Conservation (phyloP, 805 yeast genomes). For the Metschnikowia gruessii region DNA sequence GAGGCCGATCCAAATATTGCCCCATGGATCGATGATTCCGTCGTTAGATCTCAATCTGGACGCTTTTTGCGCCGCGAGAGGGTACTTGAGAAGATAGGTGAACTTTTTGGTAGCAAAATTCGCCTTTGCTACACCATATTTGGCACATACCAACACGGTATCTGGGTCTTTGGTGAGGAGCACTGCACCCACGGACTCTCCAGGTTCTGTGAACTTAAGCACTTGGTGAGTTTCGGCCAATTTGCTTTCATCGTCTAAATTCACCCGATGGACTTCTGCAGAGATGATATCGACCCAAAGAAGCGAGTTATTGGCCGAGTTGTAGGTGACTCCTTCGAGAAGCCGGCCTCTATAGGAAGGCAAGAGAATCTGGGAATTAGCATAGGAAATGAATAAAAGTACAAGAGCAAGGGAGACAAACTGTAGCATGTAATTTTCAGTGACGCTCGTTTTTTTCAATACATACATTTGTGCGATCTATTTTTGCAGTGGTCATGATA, state of each 20-base stretch:
- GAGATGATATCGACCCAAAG: slow-evolving; percentile 47
- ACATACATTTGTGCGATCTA: too few species aligned
- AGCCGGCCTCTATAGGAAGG: slow-evolving; percentile 44
- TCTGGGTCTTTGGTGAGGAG: slow-evolving; percentile 56
- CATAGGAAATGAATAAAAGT: neutral
- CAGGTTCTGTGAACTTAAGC: slow-evolving; percentile 35
- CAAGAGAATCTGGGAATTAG: slow-evolving; percentile 16
- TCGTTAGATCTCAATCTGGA: slow-evolving; percentile 60
- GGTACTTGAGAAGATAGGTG: slow-evolving; percentile 42
- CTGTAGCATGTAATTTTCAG: too few species aligned
- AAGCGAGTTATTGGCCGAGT: slow-evolving; percentile 50
- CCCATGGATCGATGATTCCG: slow-evolving; percentile 74
- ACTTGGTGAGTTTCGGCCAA: slow-evolving; percentile 32
- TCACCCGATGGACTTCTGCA: slow-evolving; percentile 41
- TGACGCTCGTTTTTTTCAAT: too few species aligned
- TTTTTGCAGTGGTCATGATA: too few species aligned
- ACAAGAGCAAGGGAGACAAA: neutral
- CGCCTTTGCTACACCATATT: slow-evolving; percentile 60
- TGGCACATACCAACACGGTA: slow-evolving; percentile 57
- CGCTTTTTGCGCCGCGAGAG: slow-evolving; percentile 25
- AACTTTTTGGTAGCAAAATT: slow-evolving; percentile 38
- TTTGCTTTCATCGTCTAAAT: slow-evolving; percentile 18
- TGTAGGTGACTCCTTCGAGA: slow-evolving; percentile 67
- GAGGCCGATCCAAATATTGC: slow-evolving; percentile 77
- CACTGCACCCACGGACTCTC: slow-evolving; percentile 64